These are phyloP conservation scores for Ustanciosporium gigantosporum DNA, from an alignment of 1,284 basidiomycete species.

Conservation along the genomic window DNA sequence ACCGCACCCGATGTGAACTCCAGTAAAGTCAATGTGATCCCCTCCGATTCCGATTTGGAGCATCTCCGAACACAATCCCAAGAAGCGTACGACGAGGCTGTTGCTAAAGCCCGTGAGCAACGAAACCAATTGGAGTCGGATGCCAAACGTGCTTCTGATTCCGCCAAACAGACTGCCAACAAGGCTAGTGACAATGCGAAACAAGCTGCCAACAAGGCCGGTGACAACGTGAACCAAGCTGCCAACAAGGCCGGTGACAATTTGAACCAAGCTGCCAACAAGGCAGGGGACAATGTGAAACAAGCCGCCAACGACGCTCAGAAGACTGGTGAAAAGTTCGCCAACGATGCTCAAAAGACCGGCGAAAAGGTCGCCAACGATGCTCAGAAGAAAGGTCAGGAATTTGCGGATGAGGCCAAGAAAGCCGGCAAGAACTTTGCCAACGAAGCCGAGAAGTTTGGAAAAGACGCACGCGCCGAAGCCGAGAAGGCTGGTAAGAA, in stretches of 20 bases:
- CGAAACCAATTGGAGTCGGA: slow-evolving; percentile 31
- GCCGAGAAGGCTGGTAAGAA: slow-evolving; percentile 35
- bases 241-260: slow-evolving; percentile 16
- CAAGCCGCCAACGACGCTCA: slow-evolving; percentile 5
- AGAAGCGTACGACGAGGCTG: slow-evolving; percentile 37
- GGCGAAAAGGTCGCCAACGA: slow-evolving; percentile 23
- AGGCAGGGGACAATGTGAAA: slow-evolving; percentile 7
- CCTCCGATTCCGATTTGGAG: slow-evolving; percentile 36
- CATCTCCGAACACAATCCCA: slow-evolving; percentile 48
- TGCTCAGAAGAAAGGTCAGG: slow-evolving; percentile 6
- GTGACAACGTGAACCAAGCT: slow-evolving; percentile 17
- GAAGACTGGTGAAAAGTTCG: too few species aligned
- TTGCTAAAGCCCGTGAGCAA: slow-evolving; percentile 28
- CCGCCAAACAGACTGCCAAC: slow-evolving; percentile 15
- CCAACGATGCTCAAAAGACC: slow-evolving; percentile 6
- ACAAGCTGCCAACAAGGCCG: slow-evolving; percentile 13
- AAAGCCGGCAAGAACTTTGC: slow-evolving; percentile 13
- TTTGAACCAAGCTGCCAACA: slow-evolving; percentile 4
- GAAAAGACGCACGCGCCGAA: slow-evolving; percentile 26
- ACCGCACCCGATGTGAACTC: slow-evolving; percentile 38
- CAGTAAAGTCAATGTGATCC: slow-evolving; percentile 45
- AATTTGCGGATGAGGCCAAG: slow-evolving; percentile 36
- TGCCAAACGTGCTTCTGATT: slow-evolving; percentile 22
- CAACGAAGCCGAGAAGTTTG: slow-evolving; percentile 25
- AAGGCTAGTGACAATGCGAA: slow-evolving; percentile 12